Base-by-base conservation (phyloP, 1,139 yeast genomes). In the Hyphopichia wangnamkhiaoensis region DNA sequence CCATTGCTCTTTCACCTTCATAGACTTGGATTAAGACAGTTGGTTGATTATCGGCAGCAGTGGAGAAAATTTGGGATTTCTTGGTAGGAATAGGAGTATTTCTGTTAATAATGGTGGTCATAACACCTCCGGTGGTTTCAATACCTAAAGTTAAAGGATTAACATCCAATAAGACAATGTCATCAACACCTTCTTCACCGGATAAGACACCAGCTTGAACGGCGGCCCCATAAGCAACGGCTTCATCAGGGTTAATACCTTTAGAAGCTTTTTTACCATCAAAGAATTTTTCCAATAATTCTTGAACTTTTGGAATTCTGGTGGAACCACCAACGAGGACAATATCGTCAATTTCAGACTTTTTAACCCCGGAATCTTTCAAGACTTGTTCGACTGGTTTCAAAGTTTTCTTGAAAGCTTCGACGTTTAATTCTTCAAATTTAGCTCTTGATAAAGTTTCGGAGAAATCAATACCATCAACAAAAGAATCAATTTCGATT, bases 241-340 rank as follows among this genome's bases (percentile, higher is more conserved):
- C 79, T 61, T 73, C 79, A 72, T 90, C 97, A 44, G 97, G 97
- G 76, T 90, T 90, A 61, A 90, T 89, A 72, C 96, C 95, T 79
- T 88, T 89, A 52, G 95, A 84, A 42, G 95, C 93, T 74, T 89
- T 86, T 79, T 90, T 90, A 58, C 95, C 95, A 62, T 84, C 84
- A 68, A 90, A 90, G 80, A 72, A 89, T 52, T 80, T 77, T 71
- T 90, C 95, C 52, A 90, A 78, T 56, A 90, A 77, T 68, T 86
- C 86, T 76, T 88, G 96, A 52, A 90, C 96, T 78, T 89, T 90
- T 71, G 97, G 97, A 74, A 90, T 90, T 82, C 97, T 89, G 45
- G 97, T 90, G 35, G 97, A 90, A 71, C 97, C 97, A 76, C 97
- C 97, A 56, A 90, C 97, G 44, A 90, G 77, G 34, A 90, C 97